Evolutionary conservation across 805 yeast species (phyloP).

Genomic region (Sugiyamaella mastotermitis): DNA sequence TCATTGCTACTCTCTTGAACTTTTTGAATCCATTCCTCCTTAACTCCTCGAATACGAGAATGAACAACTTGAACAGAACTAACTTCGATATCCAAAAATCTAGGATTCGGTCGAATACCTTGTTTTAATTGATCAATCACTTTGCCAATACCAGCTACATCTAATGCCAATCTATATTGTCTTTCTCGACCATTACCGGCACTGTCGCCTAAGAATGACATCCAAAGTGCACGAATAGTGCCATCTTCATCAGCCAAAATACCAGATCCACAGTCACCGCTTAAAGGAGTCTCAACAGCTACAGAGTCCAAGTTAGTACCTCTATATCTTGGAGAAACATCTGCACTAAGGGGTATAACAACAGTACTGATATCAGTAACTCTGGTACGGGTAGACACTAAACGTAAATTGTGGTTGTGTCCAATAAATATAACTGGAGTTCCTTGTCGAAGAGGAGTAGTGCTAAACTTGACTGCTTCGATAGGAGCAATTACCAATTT

Average conservation of each 20-base stretch:
- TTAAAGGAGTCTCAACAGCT: conserved; percentile 63
- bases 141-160: conserved; percentile 55
- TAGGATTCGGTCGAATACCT: conserved; percentile 44
- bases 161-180: conserved; percentile 68
- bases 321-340: conserved; percentile 67
- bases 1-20: conserved; percentile 60
- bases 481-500: conserved; percentile 64
- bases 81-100: conserved; percentile 77
- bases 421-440: conserved; percentile 77
- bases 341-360: conserved; percentile 61
- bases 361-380: conserved; percentile 73
- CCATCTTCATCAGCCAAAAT: conserved; percentile 74
- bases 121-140: conserved; percentile 50
- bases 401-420: conserved; percentile 60
- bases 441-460: conserved; percentile 59
- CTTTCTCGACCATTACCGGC: conserved; percentile 50
- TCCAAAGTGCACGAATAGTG: conserved; percentile 76
- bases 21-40: conserved; percentile 71
- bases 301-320: conserved; percentile 79
- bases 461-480: conserved; percentile 56
- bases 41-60: conserved; percentile 83
- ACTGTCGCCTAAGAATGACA: conserved; percentile 74
- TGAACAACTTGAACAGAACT: conserved; percentile 59
- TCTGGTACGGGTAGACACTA: conserved; percentile 66
- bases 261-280: conserved; percentile 75